Evolutionary conservation across 139 green algal genomes (phyloP).

Genomic region (Klebsormidium nitens): DNA sequence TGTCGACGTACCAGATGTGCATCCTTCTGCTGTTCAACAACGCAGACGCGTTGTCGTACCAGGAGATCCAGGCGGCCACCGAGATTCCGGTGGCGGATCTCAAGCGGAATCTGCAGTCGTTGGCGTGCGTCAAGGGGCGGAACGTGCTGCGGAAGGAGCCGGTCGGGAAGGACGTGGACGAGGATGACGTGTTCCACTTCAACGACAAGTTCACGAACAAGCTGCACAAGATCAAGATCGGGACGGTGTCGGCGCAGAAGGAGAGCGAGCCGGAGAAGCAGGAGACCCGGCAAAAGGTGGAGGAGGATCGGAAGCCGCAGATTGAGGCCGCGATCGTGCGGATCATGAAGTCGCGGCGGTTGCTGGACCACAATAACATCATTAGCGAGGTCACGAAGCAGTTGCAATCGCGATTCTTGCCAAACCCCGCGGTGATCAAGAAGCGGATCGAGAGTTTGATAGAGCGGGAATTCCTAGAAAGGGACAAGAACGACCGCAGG

Average conservation of each 20-base stretch:
- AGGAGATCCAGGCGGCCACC: constrained; percentile 63
- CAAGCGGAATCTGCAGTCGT: constrained; percentile 77
- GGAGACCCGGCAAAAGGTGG: constrained; percentile 87
- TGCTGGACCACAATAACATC: constrained; percentile 87
- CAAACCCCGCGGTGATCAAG: constrained; percentile 90
- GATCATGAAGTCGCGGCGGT: constrained; percentile 89
- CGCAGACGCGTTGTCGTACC: constrained; percentile 52
- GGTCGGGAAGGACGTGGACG: constrained; percentile 71
- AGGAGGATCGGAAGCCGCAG: constrained; percentile 96
- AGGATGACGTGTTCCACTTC: constrained; percentile 81
- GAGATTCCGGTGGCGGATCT: constrained; percentile 77
- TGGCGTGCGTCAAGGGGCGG: constrained; percentile 87
- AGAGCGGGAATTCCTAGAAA: constrained; percentile 92
- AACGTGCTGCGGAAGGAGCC: constrained; percentile 88
- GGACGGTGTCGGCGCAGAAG: constrained; percentile 61
- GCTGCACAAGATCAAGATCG: constrained; percentile 72
- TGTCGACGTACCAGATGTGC: constrained; percentile 80
- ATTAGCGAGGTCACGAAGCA: constrained; percentile 89
- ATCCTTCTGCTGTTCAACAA: constrained; percentile 96
- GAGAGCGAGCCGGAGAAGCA: constrained; percentile 76
- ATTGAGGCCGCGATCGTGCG: constrained; percentile 97
- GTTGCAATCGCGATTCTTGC: constrained; percentile 75
- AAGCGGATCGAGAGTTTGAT: constrained; percentile 97
- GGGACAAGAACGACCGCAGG: constrained; percentile 82
- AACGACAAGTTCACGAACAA: constrained; percentile 83